phyloP scores from a whole-genome alignment of 208 protist species.

The Borovskyia barvae region DNA sequence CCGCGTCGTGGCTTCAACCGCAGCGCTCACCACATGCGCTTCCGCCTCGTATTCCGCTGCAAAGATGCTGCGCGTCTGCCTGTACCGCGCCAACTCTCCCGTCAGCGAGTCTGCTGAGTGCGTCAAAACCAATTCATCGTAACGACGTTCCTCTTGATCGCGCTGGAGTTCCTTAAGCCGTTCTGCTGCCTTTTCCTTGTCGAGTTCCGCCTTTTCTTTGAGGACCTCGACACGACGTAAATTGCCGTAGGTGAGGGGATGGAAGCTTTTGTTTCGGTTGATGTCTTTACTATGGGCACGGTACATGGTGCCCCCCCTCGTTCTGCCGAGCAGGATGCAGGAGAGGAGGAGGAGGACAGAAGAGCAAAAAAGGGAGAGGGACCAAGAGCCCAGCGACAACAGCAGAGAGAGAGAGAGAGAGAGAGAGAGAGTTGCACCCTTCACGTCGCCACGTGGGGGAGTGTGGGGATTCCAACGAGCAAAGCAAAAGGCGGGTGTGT shows the following conservation, averaged over 20 bases:
- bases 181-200: constrained; percentile 34
- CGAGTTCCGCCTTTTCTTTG: constrained; percentile 38
- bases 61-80: constrained; percentile 70
- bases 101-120: constrained; percentile 22
- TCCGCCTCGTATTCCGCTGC: constrained; percentile 43
- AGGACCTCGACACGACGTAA: constrained; percentile 67
- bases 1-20: neutral
- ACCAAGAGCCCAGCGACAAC: too few relatives aligned
- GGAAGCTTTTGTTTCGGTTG: constrained; percentile 89
- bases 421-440: too few relatives aligned
- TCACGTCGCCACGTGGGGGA: too few relatives aligned
- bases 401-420: too few relatives aligned
- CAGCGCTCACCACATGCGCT: neutral
- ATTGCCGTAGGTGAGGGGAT: constrained; percentile 78
- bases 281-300: constrained; percentile 85
- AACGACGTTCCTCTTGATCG: constrained; percentile 78
- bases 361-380: too few relatives aligned
- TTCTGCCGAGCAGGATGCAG: too few relatives aligned
- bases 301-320: constrained; percentile 73
- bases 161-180: constrained; percentile 50
- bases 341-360: too few relatives aligned
- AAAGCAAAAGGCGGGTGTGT: too few relatives aligned
- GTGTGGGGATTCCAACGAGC: too few relatives aligned
- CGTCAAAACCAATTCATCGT: constrained; percentile 61
- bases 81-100: constrained; percentile 39